Evolutionary conservation across 495 filamentous ascomycete species (phyloP), one percentile per base, ranked within the genome.

Genomic region (Rusavskia elegans): DNA sequence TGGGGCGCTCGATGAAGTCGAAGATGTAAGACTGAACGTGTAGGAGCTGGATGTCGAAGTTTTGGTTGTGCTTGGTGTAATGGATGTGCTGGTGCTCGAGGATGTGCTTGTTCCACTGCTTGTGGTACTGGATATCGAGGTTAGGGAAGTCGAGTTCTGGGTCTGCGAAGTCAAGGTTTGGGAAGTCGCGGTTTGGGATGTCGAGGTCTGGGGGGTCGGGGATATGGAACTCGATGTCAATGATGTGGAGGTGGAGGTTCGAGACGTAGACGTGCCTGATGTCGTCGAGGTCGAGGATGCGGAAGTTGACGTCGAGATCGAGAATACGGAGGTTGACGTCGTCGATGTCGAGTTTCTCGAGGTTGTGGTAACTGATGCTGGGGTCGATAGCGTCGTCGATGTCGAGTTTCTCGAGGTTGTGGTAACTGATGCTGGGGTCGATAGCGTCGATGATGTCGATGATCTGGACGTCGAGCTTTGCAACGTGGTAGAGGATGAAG

Each of bases 11-110:
- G 36, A 56, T 54, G 8, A 23, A 48, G 25, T 48, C 11, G 20
- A 55, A 58, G 39, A 58, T 52, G 20, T 58, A 13, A 13, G n/a
- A 19, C 32, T 35, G 13, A 35, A 49, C 21, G 21, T 54, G 50
- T n/a, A 6, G 45, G 32, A 53, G 61, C 20, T 23, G 30, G 40
- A 23, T 44, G 20, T 46, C 29, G 57, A 53, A 37, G 10, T 10
- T 35, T 11, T 35, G 32, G 32, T 11, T 35, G 32, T 35, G 13
- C 9, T 35, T 35, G 32, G 13, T 11, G 13, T 35, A 1, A 2
- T 14, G 9, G 32, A 35, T 35, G 32, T 11, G 32, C 32, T 35
- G 9, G 9, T 35, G 8, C 32, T 35, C 13, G 32, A 35, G 32
- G 32, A 35, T 35, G 32, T 10, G 32, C 13, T 35, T 35, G 32